Evolutionary conservation across 1,284 basidiomycete genomes (phyloP).

Genomic region (Lignosus rhinocerotis): DNA sequence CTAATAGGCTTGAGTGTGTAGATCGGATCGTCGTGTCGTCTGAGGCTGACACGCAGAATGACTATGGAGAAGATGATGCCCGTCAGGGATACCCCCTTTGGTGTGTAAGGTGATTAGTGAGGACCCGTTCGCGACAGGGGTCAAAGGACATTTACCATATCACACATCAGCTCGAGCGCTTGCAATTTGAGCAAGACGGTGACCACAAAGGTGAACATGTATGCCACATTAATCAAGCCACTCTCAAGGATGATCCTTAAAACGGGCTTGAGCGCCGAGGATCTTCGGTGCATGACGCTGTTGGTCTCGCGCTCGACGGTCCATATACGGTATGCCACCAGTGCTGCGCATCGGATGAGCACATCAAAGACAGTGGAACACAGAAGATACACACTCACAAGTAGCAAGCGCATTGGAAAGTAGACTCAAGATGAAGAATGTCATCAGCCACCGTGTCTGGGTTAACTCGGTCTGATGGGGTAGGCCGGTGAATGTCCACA

Average conservation of each 20-base stretch:
- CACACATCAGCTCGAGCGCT: conserved; percentile 19
- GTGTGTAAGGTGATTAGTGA: neutral
- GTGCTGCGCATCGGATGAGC: neutral
- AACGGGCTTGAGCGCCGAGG: conserved; percentile 9
- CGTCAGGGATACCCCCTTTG: neutral
- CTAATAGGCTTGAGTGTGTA: neutral
- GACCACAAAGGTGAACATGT: conserved; percentile 19
- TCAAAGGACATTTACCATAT: conserved; percentile 15
- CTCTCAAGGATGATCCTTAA: conserved; percentile 22
- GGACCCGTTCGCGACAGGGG: no score
- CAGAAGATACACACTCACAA: neutral
- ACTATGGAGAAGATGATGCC: conserved; percentile 14
- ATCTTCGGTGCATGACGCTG: neutral
- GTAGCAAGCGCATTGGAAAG: neutral
- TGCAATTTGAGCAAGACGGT: conserved; percentile 10
- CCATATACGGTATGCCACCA: conserved; percentile 20
- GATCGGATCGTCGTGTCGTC: conserved; percentile 1
- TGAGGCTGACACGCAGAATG: conserved; percentile 12
- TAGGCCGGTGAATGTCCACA: neutral
- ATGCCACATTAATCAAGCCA: conserved; percentile 20
- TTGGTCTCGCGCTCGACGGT: neutral
- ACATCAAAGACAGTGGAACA: no score
- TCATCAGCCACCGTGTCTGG: neutral
- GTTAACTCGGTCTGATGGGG: neutral
- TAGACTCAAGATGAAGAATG: neutral